phyloP scores from a whole-genome alignment of 768 basidiomycete species.

The Suillus discolor region DNA sequence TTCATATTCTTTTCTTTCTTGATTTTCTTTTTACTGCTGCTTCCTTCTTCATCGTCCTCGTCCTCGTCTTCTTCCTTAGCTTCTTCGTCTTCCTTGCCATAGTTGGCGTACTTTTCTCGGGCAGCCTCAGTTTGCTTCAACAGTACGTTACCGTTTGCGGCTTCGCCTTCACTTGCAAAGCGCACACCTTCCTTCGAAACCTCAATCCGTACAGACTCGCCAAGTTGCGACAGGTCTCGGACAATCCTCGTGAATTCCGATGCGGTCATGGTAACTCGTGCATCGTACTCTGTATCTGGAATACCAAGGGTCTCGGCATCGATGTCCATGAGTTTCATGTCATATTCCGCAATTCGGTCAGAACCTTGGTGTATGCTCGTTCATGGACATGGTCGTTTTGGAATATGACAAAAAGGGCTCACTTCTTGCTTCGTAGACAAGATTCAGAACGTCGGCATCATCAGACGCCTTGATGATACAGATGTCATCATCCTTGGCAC shows the following conservation, averaged over 20 bases:
- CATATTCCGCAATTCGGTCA: constrained; percentile 96
- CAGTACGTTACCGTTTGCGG: constrained; percentile 87
- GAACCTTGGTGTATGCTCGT: constrained; percentile 51
- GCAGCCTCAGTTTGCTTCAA: constrained; percentile 72
- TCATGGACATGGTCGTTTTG: not conserved
- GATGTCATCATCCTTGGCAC: constrained; percentile 94
- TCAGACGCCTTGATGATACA: constrained; percentile 91
- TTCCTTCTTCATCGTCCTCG: constrained; percentile 44
- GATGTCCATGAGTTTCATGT: constrained; percentile 99
- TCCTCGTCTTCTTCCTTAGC: constrained; percentile 42
- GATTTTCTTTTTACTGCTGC: constrained; percentile 30
- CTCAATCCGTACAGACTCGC: constrained; percentile 95
- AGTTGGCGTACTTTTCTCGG: constrained; percentile 40
- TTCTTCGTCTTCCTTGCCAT: constrained; percentile 47
- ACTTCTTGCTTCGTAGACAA: constrained; percentile 93
- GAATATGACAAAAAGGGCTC: constrained; percentile 29
- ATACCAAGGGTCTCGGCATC: constrained; percentile 94
- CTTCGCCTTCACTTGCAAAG: constrained; percentile 91
- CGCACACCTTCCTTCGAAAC: constrained; percentile 94
- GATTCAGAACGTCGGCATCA: constrained; percentile 84
- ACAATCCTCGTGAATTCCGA: constrained; percentile 91
- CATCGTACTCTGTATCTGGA: constrained; percentile 97
- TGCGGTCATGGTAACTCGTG: constrained; percentile 84
- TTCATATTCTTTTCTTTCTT: constrained; percentile 45
- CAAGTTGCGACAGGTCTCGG: constrained; percentile 85